These are phyloP conservation scores for Colletotrichum nymphaeae DNA, from an alignment of 2,329 filamentous ascomycete genomes.

Conservation along the genomic window DNA sequence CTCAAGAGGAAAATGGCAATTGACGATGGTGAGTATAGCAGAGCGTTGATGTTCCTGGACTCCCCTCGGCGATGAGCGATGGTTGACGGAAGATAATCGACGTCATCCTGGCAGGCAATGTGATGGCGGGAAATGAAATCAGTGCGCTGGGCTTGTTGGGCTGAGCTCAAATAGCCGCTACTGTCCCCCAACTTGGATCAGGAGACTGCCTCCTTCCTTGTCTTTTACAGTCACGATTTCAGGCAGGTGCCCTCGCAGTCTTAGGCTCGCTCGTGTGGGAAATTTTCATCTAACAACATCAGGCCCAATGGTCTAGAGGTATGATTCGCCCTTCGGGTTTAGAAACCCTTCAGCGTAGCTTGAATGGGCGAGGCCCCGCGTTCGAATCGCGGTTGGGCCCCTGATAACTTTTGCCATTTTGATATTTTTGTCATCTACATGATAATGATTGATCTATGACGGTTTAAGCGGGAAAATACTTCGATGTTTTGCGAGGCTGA, in stretches of 20 bases:
- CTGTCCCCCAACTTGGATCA: background rate
- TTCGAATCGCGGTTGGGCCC: slow-evolving; percentile 33
- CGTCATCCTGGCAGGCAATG: background rate
- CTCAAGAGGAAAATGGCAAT: background rate
- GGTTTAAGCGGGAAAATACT: background rate
- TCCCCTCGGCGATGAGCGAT: background rate
- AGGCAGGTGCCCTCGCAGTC: no score
- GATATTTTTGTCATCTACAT: background rate
- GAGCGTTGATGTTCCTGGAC: background rate
- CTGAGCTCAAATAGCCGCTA: background rate
- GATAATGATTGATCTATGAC: background rate
- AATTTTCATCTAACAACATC: background rate
- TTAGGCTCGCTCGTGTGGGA: accelerated
- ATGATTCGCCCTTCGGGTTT: slow-evolving; percentile 35
- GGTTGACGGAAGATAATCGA: background rate
- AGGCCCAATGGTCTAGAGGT: slow-evolving; percentile 34
- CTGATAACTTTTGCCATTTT: background rate
- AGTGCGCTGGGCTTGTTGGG: background rate
- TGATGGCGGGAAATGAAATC: background rate
- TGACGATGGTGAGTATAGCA: background rate
- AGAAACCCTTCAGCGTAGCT: slow-evolving; percentile 10
- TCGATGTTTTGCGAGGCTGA: background rate
- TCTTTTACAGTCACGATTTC: background rate
- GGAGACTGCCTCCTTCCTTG: background rate
- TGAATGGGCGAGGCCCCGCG: slow-evolving; percentile 32